Base-by-base conservation (phyloP, 2,329 filamentous ascomycete genomes). In the Aspergillus sergii region DNA sequence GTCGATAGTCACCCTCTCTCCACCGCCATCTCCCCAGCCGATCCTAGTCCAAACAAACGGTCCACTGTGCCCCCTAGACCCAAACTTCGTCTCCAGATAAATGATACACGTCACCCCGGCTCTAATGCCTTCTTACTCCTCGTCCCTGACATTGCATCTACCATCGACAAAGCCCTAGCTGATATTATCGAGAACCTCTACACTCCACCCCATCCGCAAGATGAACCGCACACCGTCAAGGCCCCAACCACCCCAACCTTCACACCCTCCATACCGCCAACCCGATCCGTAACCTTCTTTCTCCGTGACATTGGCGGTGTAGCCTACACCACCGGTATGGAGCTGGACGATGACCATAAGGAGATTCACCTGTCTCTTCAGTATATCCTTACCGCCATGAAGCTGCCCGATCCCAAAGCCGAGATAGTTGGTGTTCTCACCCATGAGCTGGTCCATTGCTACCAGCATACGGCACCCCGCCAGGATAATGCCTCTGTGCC, bases 391-490 rank as follows among this genome's bases (percentile, higher is more conserved):
- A 68, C 71, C 59, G 64, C 67, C 63, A 62, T 70, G 63, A 61
- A 60, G 48, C 57, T 69, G 21, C 28, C 66, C 9, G 69, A 76
- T 51, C 71, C 76, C 64, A 43, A 78, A 72, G 66, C 78, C 45
- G 93, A 98, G 80, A 88, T 97, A 63, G 80, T 86, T 21, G 95
- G 95, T 46, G 93, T 98, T 0, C 78, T 98, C 23, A 90, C 91
- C 1, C 94, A 98, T 75, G 94, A 98, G 79, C 89, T 97, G 65
- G 94, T 98, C 16, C 95, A 98, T 80, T 97, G 93, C 79, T 96
- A 91, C 80, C 94, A 98, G 78, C 91, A 92, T 78, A 89, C 92
- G 70, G 90, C 84, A 2, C 81, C 77, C 11, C 82, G 30, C 9
- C 57, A 63, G n/a, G 41, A 62, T 7, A 60, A 57, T 4, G 39